Conservation (phyloP, 2,329 filamentous ascomycete species). For the Nemania abortiva region DNA sequence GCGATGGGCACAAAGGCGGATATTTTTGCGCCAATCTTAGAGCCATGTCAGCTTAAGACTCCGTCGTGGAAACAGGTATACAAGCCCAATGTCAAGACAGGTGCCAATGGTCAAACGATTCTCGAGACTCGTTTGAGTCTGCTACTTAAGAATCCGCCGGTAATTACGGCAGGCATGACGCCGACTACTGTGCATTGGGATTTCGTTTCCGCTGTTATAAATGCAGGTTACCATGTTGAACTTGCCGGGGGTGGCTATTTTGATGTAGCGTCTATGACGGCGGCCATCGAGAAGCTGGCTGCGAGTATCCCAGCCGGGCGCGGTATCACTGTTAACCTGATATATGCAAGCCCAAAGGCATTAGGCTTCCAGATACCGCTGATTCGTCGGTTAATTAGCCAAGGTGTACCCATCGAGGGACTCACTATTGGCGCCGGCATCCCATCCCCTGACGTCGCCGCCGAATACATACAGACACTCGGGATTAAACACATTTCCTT, state of each 20-base stretch:
- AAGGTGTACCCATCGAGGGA: conserved; percentile 91
- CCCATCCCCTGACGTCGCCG: conserved; percentile 90
- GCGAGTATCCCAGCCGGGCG: conserved; percentile 84
- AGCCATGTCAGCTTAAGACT: conserved; percentile 2
- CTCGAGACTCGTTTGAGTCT: conserved; percentile 97
- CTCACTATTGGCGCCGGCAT: conserved; percentile 93
- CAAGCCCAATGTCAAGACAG: not conserved
- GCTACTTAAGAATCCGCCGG: conserved; percentile 82
- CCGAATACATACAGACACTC: conserved; percentile 92
- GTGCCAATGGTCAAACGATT: not conserved
- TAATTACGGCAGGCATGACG: conserved; percentile 95
- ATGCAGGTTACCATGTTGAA: conserved; percentile 92
- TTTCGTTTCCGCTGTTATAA: conserved; percentile 92
- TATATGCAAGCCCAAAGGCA: conserved; percentile 88
- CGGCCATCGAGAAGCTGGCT: conserved; percentile 87
- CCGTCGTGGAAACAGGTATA: not conserved
- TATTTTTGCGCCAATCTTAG: conserved; percentile 91
- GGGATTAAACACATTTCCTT: conserved; percentile 93
- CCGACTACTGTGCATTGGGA: conserved; percentile 90
- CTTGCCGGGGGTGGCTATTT: conserved; percentile 92
- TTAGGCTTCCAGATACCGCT: conserved; percentile 95
- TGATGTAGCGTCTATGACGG: conserved; percentile 82
- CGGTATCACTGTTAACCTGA: conserved; percentile 89
- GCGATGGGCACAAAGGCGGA: conserved; percentile 98
- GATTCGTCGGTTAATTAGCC: conserved; percentile 80